Percentiles rank a stretch among this genome's conserved stretches.
Evolutionary conservation across 768 basidiomycete species (phyloP).

Genomic region (Fomitopsis pulvina): DNA sequence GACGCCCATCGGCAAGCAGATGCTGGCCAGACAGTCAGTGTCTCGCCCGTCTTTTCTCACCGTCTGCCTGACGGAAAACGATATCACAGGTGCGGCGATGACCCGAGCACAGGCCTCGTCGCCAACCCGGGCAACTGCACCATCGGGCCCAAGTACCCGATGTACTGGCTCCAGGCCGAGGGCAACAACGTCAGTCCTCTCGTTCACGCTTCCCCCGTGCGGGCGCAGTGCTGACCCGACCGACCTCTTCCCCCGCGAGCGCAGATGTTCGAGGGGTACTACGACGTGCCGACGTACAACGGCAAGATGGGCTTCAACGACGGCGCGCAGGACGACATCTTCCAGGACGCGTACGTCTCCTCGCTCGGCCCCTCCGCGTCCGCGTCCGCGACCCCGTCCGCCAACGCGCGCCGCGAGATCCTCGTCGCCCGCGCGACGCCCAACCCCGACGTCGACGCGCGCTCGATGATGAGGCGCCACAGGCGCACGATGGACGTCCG

Average conservation of each 20-base stretch:
- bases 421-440: not conserved
- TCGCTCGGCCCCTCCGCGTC: constrained; percentile 3
- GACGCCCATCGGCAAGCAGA: constrained; percentile 25
- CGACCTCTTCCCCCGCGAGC: not conserved
- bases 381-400: not conserved
- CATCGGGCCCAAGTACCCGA: constrained; percentile 29
- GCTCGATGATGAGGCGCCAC: not conserved
- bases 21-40: constrained; percentile 25
- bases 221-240: not conserved
- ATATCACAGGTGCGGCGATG: constrained; percentile 25
- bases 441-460: not conserved
- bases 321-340: constrained; percentile 71
- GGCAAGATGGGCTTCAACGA: constrained; percentile 67
- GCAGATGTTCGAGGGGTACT: constrained; percentile 61
- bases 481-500: not conserved
- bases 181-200: constrained; percentile 31
- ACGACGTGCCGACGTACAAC: constrained; percentile 59
- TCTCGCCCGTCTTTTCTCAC: not conserved
- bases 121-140: constrained; percentile 32
- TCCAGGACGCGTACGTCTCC: constrained; percentile 45
- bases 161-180: constrained; percentile 35
- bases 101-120: constrained; percentile 18
- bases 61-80: not conserved
- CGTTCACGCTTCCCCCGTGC: not conserved
- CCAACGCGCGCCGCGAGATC: not conserved